Percentiles rank a stretch among this genome's conserved stretches.
These are phyloP conservation scores for Rubia yunnanensis DNA, from an alignment of 257 asterid genomes.

Conservation along the genomic window DNA sequence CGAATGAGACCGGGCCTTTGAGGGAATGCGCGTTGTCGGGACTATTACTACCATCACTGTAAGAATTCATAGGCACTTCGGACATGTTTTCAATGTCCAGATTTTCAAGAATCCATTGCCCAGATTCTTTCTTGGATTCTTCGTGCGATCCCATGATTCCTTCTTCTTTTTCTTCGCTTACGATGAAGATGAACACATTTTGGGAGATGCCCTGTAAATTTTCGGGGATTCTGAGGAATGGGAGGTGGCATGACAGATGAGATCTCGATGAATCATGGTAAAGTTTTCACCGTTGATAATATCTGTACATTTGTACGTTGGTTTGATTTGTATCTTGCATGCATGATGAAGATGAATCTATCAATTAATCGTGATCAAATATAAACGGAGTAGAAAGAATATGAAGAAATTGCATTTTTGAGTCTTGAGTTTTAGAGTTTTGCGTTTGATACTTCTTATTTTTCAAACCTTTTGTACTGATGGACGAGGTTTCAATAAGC, in stretches of 20 bases:
- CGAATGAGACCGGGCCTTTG: neutral
- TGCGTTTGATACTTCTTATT: too few relatives aligned
- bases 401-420: too few relatives aligned
- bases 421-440: too few relatives aligned
- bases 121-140: slow-evolving; percentile 26
- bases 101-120: slow-evolving; percentile 40
- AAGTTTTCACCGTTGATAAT: neutral
- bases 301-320: neutral
- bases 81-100: slow-evolving; percentile 40
- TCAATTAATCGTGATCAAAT: neutral
- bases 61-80: slow-evolving; percentile 19
- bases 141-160: slow-evolving; percentile 21
- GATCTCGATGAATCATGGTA: neutral
- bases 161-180: neutral
- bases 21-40: slow-evolving; percentile 15
- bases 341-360: too few relatives aligned
- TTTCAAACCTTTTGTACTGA: too few relatives aligned
- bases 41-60: too few relatives aligned
- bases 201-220: too few relatives aligned
- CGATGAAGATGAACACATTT: neutral
- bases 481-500: too few relatives aligned
- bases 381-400: too few relatives aligned
- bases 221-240: neutral
- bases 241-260: neutral
- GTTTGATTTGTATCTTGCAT: neutral